These are phyloP conservation scores for Collariella sp. DNA, from an alignment of 495 filamentous ascomycete genomes.

Conservation along the genomic window DNA sequence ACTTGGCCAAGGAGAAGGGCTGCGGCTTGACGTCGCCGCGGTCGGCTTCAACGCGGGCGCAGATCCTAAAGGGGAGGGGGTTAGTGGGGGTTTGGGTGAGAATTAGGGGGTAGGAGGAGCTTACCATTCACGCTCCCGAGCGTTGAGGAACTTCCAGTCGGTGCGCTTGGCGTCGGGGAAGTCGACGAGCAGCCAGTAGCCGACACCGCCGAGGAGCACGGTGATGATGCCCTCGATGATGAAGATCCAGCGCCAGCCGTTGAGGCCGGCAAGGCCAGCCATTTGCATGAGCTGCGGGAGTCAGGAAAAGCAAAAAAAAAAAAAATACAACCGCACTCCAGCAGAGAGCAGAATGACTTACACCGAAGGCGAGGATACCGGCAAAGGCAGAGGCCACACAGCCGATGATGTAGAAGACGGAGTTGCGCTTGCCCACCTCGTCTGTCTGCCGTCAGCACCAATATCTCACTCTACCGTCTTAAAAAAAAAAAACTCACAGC, in stretches of 20 bases:
- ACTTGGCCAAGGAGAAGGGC: slow-evolving; percentile 43
- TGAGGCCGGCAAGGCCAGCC: slow-evolving; percentile 37
- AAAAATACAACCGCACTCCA: too few relatives aligned
- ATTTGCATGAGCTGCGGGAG: slow-evolving; percentile 45
- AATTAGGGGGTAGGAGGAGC: background rate
- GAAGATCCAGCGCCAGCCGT: slow-evolving; percentile 59
- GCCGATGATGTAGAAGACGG: slow-evolving; percentile 56
- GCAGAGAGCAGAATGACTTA: slow-evolving; percentile 6
- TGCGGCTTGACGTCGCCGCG: slow-evolving; percentile 46
- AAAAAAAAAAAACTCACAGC: slow-evolving; percentile 30
- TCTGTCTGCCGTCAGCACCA: slow-evolving; percentile 24
- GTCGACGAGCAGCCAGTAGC: slow-evolving; percentile 50
- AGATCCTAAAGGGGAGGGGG: slow-evolving; percentile 23
- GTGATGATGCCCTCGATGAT: slow-evolving; percentile 52
- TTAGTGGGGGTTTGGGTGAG: background rate
- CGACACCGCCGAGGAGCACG: slow-evolving; percentile 36
- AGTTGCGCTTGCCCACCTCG: slow-evolving; percentile 56
- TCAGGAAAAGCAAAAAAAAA: too few relatives aligned
- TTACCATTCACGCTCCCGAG: slow-evolving; percentile 42
- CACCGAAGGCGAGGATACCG: slow-evolving; percentile 57
- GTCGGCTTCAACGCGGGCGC: slow-evolving; percentile 51
- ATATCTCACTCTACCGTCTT: background rate
- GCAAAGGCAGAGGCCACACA: slow-evolving; percentile 52
- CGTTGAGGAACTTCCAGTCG: slow-evolving; percentile 45
- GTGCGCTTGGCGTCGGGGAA: slow-evolving; percentile 48